Percentiles rank a stretch among this genome's conserved stretches.
These are phyloP conservation scores for Trypanosoma scelopori DNA, from an alignment of 208 protist species.

Conservation along the genomic window DNA sequence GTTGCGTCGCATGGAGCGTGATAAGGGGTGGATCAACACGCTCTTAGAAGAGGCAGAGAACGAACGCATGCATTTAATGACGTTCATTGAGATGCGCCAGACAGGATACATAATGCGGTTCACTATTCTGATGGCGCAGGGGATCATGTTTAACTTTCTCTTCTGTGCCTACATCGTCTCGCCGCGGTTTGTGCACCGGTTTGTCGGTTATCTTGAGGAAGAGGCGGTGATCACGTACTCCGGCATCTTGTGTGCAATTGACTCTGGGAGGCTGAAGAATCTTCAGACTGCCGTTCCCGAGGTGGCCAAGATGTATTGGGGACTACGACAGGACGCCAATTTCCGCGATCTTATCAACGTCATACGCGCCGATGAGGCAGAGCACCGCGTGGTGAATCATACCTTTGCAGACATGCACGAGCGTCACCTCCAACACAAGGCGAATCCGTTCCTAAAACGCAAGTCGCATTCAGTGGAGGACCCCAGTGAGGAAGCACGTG, in stretches of 20 bases:
- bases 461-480: slow-evolving; percentile 3
- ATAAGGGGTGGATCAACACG: slow-evolving; percentile 92
- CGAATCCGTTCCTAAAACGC: slow-evolving; percentile 13
- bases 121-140: slow-evolving; percentile 53
- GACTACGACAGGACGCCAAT: slow-evolving; percentile 44
- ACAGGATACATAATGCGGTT: slow-evolving; percentile 42
- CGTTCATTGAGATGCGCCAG: slow-evolving; percentile 57
- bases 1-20: slow-evolving; percentile 61
- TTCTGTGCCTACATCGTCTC: slow-evolving; percentile 48
- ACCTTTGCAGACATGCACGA: slow-evolving; percentile 45
- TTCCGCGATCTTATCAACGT: slow-evolving; percentile 67
- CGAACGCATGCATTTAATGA: slow-evolving; percentile 93
- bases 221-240: slow-evolving; percentile 38
- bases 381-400: slow-evolving; percentile 89
- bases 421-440: slow-evolving; percentile 11
- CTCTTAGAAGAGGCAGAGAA: slow-evolving; percentile 94
- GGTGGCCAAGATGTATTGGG: slow-evolving; percentile 84
- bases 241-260: slow-evolving; percentile 27
- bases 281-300: slow-evolving; percentile 47
- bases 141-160: slow-evolving; percentile 58
- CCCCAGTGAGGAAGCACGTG: too few relatives aligned
- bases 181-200: slow-evolving; percentile 46
- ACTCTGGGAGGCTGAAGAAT: slow-evolving; percentile 31
- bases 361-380: slow-evolving; percentile 81
- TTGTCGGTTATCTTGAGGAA: slow-evolving; percentile 61